These are phyloP conservation scores for Sphaerulina musiva DNA, from an alignment of 2,329 filamentous ascomycete genomes.

Conservation along the genomic window DNA sequence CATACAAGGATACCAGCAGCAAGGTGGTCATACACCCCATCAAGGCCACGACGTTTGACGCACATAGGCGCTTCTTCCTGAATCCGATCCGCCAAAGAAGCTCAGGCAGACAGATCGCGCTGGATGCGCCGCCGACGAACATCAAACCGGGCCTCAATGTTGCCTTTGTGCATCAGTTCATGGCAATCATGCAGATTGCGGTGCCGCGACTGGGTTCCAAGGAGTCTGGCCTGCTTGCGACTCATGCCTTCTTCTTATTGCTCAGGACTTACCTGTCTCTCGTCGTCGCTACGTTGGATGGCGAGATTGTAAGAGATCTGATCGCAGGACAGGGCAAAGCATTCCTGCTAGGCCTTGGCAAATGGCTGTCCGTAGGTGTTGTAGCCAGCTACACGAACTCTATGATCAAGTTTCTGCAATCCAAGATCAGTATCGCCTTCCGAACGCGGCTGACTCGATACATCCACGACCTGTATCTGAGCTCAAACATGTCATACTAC, in stretches of 20 bases:
- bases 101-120: constrained; percentile 53
- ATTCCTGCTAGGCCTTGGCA: constrained; percentile 81
- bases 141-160: constrained; percentile 92
- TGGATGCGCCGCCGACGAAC: constrained; percentile 70
- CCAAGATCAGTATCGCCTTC: constrained; percentile 97
- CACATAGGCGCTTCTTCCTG: constrained; percentile 84
- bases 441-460: constrained; percentile 89
- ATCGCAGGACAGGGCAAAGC: constrained; percentile 88
- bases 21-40: constrained; percentile 88
- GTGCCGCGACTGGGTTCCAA: constrained; percentile 93
- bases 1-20: constrained; percentile 78
- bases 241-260: constrained; percentile 84
- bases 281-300: constrained; percentile 85
- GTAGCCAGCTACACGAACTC: constrained; percentile 96
- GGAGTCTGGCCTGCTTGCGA: constrained; percentile 81
- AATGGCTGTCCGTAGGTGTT: constrained; percentile 92
- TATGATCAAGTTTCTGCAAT: constrained; percentile 97
- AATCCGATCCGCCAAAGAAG: constrained; percentile 68
- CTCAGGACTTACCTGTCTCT: constrained; percentile 89
- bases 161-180: constrained; percentile 92
- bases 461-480: constrained; percentile 94
- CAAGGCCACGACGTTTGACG: constrained; percentile 91
- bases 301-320: constrained; percentile 90
- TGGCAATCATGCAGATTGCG: constrained; percentile 96
- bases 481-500: constrained; percentile 92